Evolutionary conservation across 2,329 filamentous ascomycete genomes (phyloP), one percentile per base, ranked within the genome.

Genomic region (Septoria linicola): DNA sequence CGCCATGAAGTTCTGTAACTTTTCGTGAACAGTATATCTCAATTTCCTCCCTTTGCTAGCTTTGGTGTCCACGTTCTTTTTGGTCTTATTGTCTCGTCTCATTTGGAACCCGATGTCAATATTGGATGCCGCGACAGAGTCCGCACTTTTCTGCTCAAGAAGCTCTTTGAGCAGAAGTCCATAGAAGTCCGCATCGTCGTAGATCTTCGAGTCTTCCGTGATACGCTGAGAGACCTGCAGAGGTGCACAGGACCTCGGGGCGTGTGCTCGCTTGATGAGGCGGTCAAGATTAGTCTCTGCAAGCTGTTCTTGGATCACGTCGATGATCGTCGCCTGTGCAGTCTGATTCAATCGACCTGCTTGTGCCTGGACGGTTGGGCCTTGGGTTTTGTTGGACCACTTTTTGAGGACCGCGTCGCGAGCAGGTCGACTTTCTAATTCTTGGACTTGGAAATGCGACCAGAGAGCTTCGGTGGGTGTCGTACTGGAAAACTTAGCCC

Each of bases 1-100:
- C 8, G 91, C 91, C 90, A 96, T 96, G 67, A 97, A 97, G 70
- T 96, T 96, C 73, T 96, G 89, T 65, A 99, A 72, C 76, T 97
- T 97, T 75, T 97, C 92, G 67, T 97, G 91, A 39, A 96, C 89
- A 13, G 88, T 93, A 72, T 92, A 99, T 32, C 89, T 80, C 79
- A 99, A 81, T 75, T 96, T 96, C 42, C 93, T 79, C 4, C 93
- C 93, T 72, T 97, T 97, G 68, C 89, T 95, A 0, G 93, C 93
- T 68, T 91, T 93, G 16, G 91, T 91, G 69, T 99, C 93, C 3
- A 97, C 88, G 23, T 85, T 81, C 66, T 88, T 87, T 72, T 87
- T 87, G 52, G 86, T 95, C 76, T 92, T 95, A 49, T 84, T 85
- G 63, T 90, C 87, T 66, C 87, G 82, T 32, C 83, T 79, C 30